These are phyloP conservation scores for maize (Zea mays) DNA, from an alignment of 176 grass and related monocot genomes.

Conservation along the genomic window Zm-B73-REFERENCE-NAM-5.0 NC_050099.1:82868001-82868500, in stretches of 20 bases:
- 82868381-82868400: conserved; percentile 68
- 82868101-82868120: neutral
- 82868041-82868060: neutral
- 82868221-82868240: neutral
- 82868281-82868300: neutral
- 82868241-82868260: neutral
- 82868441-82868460: conserved; percentile 81
- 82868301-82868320: neutral
- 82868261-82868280: conserved; percentile 22
- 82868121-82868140: neutral
- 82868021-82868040: neutral
- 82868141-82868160: neutral
- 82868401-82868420: conserved; percentile 70
- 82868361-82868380: conserved; percentile 59
- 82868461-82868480: conserved; percentile 78
- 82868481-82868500: conserved; percentile 71
- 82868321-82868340: conserved; percentile 68
- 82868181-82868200: neutral
- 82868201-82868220: no score
- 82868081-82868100: conserved; percentile 5
- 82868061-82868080: neutral
- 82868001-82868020: neutral
- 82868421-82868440: conserved; percentile 84
- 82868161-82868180: neutral
- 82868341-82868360: conserved; percentile 54